Conservation (phyloP, 768 basidiomycete species). For the Boletus vermiculosoides region DNA sequence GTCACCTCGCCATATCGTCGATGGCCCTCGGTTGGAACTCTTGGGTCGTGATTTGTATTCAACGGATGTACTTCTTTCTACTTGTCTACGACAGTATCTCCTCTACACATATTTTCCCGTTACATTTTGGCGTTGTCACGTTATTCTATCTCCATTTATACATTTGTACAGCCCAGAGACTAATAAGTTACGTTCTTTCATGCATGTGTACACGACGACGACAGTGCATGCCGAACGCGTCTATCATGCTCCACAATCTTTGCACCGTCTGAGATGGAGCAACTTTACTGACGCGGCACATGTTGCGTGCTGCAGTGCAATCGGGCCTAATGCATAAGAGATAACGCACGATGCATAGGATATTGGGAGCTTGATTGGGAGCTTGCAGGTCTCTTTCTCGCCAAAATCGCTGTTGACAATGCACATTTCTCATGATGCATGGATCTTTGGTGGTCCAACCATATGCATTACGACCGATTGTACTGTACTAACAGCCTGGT, state of each 20-base stretch:
- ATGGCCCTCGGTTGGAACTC: neutral
- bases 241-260: neutral
- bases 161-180: neutral
- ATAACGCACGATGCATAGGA: neutral
- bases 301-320: neutral
- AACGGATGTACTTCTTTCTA: neutral
- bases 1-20: neutral
- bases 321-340: neutral
- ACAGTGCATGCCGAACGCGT: neutral
- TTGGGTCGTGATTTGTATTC: neutral
- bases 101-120: neutral
- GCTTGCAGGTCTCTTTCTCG: neutral
- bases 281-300: neutral
- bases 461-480: neutral
- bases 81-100: neutral
- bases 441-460: neutral
- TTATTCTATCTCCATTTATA: neutral
- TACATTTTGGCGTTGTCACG: neutral
- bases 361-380: neutral
- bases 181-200: neutral
- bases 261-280: neutral
- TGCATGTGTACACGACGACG: neutral
- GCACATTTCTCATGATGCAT: neutral
- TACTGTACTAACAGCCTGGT: neutral
- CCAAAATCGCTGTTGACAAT: neutral